phyloP scores from a whole-genome alignment of 169 alveolate species.

The Eimeria acervulina region DNA sequence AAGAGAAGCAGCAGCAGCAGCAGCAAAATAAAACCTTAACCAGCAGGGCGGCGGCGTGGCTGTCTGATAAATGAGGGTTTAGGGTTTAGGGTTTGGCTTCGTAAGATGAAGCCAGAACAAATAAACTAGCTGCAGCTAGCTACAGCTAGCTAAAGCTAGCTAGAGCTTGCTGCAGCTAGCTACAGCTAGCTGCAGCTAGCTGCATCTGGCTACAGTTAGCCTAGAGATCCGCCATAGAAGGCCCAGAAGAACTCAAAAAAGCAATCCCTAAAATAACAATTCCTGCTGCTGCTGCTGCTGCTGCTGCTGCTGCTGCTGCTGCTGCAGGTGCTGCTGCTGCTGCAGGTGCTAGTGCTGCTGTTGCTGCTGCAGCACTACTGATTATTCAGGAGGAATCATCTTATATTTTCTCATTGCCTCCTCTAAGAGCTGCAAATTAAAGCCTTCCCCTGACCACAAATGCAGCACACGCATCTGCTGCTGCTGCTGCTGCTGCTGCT shows the following conservation, averaged over 20 bases:
- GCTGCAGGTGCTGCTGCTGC: slow-evolving; percentile 37
- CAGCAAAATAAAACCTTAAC: background rate
- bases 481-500: slow-evolving; percentile 49
- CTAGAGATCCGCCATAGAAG: background rate
- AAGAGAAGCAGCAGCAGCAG: background rate
- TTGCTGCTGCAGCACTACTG: background rate
- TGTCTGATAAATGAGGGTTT: background rate
- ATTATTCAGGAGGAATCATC: background rate
- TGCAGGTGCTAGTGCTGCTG: slow-evolving; percentile 11
- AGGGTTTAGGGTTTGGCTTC: slow-evolving; percentile 43
- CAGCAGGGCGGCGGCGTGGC: too few relatives aligned
- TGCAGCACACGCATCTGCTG: slow-evolving; percentile 1
- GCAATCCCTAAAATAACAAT: background rate
- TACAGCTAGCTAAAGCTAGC: background rate
- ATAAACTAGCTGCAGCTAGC: background rate
- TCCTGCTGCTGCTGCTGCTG: slow-evolving; percentile 4
- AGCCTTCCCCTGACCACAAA: slow-evolving; percentile 9
- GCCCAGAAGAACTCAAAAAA: background rate
- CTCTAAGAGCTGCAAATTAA: background rate
- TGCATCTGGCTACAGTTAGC: background rate
- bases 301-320: slow-evolving; percentile 33
- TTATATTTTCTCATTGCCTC: background rate
- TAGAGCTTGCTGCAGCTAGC: background rate
- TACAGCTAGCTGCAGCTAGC: background rate
- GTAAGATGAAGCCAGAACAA: background rate